Evolutionary conservation across 176 grass and related monocot genomes (phyloP), one percentile per base, ranked within the genome.

Genomic region (Paspalum notatum): DNA sequence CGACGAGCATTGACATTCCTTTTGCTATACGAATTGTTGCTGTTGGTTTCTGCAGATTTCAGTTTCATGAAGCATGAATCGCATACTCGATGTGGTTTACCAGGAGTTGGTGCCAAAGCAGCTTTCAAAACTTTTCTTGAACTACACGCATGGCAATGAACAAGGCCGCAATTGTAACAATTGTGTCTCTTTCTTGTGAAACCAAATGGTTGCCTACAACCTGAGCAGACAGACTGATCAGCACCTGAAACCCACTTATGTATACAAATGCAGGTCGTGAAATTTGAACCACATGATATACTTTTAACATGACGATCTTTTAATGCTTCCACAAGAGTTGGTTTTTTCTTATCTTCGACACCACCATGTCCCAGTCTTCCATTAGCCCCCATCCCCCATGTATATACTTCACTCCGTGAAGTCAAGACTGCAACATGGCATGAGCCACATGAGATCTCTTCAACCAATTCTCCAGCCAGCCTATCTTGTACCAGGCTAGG

Each of bases 101-200:
- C 89, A 61, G 94, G 94, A 75, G 87, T 91, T 26, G 94, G 89
- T 42, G 94, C 94, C 73, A 97, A 81, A 39, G 89, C 87, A 54
- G 94, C 94, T 61, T 92, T 94, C 37, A 97, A 49, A 52, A 93
- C 94, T 88, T 97, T 97, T 53, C 82, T 89, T 22, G 94, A 97
- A 66, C 94, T 94, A 53, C 94, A 97, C 62, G 85, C 82, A 90
- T 97, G 91, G 87, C 94, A 97, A 92, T 97, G 94, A 15, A 97
- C 94, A 62, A 87, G 85, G 25, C 85, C 85, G 14, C 79, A 87
- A 20, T 87, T 87, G 39, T 87, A 87, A n/a, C 85, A 97, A 56
- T 94, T 97, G 83, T 97, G 94, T 67, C 91, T 88, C 85, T 97
- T 97, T 84, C 91, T 89, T 12, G 94, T 91, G 75, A 97, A 97